A percentile compares a stretch with the other conserved stretches of the same genome.
Evolutionary conservation across 352 stramenopile species (phyloP).

Genomic region (Thalassiosira hispida): DNA sequence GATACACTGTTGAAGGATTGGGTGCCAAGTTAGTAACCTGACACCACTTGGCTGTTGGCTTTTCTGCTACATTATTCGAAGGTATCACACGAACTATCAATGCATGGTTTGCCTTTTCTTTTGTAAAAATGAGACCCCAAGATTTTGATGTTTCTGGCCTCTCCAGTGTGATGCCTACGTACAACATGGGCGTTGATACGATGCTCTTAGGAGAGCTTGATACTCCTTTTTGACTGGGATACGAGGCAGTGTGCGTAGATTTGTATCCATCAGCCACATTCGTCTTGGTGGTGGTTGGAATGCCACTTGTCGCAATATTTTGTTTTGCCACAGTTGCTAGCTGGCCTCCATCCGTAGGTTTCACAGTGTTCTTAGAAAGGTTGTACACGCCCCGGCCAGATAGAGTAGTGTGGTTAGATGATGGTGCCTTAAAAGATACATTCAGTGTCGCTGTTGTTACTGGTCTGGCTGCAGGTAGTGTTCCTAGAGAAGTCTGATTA

Average conservation of each 20-base stretch:
- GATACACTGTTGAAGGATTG: constrained; percentile 25
- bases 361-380: no score
- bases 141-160: constrained; percentile 15
- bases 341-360: no score
- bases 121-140: constrained; percentile 41
- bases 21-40: constrained; percentile 20
- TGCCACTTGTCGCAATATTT: no score
- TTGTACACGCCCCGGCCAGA: no score
- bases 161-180: constrained; percentile 32
- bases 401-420: no score
- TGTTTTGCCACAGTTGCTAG: no score
- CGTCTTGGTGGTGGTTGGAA: no score
- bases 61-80: constrained; percentile 3
- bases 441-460: not conserved
- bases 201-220: not conserved
- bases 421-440: no score
- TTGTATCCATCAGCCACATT: no score
- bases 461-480: not conserved
- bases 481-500: no score
- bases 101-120: constrained; percentile 38
- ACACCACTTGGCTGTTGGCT: constrained; percentile 34
- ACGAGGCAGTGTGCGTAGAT: not conserved
- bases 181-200: constrained; percentile 5
- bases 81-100: constrained; percentile 32
- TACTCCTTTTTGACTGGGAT: not conserved